Evolutionary conservation across 495 filamentous ascomycete species (phyloP), one percentile per base, ranked within the genome.

Genomic region (Rostrohypoxylon terebratum): DNA sequence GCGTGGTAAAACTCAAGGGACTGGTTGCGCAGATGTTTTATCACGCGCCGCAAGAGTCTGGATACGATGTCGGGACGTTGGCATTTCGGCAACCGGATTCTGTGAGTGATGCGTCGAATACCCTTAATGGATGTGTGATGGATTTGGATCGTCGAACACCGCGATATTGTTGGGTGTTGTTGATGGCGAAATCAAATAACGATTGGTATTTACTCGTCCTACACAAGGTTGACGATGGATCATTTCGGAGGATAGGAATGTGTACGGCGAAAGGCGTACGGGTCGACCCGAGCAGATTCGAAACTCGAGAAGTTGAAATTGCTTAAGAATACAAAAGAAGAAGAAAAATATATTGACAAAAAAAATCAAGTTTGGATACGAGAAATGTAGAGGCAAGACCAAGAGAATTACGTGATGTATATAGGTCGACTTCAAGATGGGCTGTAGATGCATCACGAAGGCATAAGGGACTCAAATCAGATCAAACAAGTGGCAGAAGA

Each of bases 71-170:
- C 6, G 71, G 71, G 6, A 44, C 5, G 25, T 62, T 73, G 48
- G 66, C 61, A 13, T 69, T 73, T 45, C 21, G 33, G 13, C 16
- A 38, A 47, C 6, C 31, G 1, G 65, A 73, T 14, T 31, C 55
- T 51, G 38, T 20, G 2, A 16, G 42, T n/a, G 48, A 61, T 45
- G 42, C 45, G 40, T 23, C 55, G 14, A 34, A 7, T n/a, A 1
- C 33, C 34, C 8, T 66, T 11, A 25, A 21, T 18, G 20, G 48
- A 8, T 73, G 71, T 7, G 61, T 69, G 7, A 69, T 73, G 66
- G 71, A 73, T 38, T 33, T 73, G 42, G 61, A 73, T 51, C 71
- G 71, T 16, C 66, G 18, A 6, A 34, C 55, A 36, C 20, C 66
- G 10, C 65, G 57, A 47, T 16, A 28, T 2, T 73, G 71, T 33